A percentile compares a stretch with the other conserved stretches of the same genome.
Evolutionary conservation across 2,329 filamentous ascomycete species (phyloP).

Genomic region (Aspergillus viridinutans): DNA sequence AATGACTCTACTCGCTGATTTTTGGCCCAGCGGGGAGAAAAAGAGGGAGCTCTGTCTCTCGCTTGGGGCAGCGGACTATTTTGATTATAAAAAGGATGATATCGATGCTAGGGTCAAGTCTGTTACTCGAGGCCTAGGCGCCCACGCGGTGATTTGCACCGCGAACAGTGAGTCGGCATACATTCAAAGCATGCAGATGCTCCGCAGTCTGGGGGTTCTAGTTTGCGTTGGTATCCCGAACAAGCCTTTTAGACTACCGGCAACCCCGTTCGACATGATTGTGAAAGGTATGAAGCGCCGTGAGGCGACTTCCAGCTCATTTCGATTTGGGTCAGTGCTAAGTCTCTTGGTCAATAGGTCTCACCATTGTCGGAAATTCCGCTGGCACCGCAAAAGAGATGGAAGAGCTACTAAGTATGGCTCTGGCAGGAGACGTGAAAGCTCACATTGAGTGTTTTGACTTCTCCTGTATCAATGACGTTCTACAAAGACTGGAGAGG

Average conservation of each 20-base stretch:
- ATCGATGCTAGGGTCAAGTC: constrained; percentile 37
- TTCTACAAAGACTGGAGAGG: constrained; percentile 31
- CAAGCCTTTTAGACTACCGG: constrained; percentile 41
- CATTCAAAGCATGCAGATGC: constrained; percentile 40
- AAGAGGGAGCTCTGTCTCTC: constrained; percentile 32
- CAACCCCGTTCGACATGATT: constrained; percentile 46
- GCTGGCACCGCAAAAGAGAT: constrained; percentile 44
- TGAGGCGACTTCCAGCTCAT: neutral
- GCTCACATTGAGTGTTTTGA: constrained; percentile 35
- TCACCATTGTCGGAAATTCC: constrained; percentile 45
- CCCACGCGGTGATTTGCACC: constrained; percentile 45
- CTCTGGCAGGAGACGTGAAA: constrained; percentile 39
- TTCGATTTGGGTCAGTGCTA: neutral
- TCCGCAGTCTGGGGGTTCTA: constrained; percentile 45
- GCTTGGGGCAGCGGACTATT: constrained; percentile 30
- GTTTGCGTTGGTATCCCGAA: constrained; percentile 47
- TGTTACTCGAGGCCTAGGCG: constrained; percentile 41
- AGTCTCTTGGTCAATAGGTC: constrained; percentile 19
- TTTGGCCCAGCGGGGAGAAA: constrained; percentile 24
- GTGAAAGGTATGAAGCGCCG: constrained; percentile 33
- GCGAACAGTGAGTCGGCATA: constrained; percentile 46
- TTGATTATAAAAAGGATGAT: constrained; percentile 35
- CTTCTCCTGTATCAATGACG: constrained; percentile 31
- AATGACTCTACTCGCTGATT: neutral
- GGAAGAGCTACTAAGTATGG: constrained; percentile 44